Evolutionary conservation across 179 eudicot genomes (phyloP), one percentile per base, ranked within the genome.

Genomic region (Pouteria campechiana): DNA sequence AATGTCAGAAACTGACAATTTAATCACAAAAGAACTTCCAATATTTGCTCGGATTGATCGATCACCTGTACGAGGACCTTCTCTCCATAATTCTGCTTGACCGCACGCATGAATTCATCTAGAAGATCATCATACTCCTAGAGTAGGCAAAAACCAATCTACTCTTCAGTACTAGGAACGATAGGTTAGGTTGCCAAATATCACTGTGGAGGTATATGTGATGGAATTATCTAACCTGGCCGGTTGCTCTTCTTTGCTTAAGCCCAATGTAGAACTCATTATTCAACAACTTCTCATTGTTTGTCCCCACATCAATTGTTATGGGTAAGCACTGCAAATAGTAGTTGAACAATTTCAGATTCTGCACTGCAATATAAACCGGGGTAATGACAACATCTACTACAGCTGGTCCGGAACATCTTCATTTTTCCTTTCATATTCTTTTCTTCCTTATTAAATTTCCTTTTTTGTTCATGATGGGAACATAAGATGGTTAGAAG

Each of bases 241-340:
- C 93, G 20, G 80, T 81, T 28, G 88, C 85, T 57, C 95, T 70
- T 69, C 48, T 81, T 46, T 82, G 88, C 61, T 52, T 75, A 29
- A 81, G 72, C 33, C 95, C 95, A 64, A 78, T 81, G 67, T 85
- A 85, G 56, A 75, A 85, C 61, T 86, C 93, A 67, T 86, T 80
- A 4, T 78, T 63, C 38, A 86, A 51, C 55, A 86, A 52, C 64
- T 69, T 17, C 69, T 85, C 77, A 22, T 78, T 85, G 70, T 81
- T 85, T 17, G 95, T 81, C 25, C 95, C 95, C 17, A 81, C 85
- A 50, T 86, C 95, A 30, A 81, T 86, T 31, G 93, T 86, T 52
- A 86, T 38, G 14, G 95, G 95, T 67, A 86, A 63, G 50, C 95
- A 86, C 95, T 86, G 65, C 30, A 52, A 4, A 27, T 1, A 16